These are phyloP conservation scores for Prunus dulcis DNA, from an alignment of 306 rosid genomes.

Conservation along the genomic window DNA sequence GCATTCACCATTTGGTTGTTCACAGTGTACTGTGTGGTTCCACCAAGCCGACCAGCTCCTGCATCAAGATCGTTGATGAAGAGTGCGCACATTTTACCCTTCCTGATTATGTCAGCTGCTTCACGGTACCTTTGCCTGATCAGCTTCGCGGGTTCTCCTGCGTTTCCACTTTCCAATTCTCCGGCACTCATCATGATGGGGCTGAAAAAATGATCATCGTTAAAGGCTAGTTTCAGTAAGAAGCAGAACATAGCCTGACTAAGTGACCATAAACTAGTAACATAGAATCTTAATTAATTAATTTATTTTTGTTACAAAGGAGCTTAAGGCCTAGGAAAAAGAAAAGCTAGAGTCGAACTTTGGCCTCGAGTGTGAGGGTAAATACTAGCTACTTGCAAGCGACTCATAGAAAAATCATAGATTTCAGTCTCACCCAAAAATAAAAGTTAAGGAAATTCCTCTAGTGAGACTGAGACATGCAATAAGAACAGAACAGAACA, in stretches of 20 bases:
- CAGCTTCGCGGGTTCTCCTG: conserved; percentile 97
- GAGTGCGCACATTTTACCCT: conserved; percentile 86
- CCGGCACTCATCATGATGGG: conserved; percentile 99
- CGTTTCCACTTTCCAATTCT: conserved; percentile 95
- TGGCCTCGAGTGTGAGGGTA: no score
- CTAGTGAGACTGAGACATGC: not conserved
- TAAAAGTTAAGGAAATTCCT: not conserved
- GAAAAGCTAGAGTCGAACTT: not conserved
- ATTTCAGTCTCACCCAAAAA: not conserved
- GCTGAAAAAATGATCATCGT: conserved; percentile 30
- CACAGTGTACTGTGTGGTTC: conserved; percentile 96
- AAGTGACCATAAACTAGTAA: not conserved
- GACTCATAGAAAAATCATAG: not conserved
- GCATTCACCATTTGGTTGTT: conserved; percentile 99
- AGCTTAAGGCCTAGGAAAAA: not conserved
- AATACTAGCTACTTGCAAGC: no score
- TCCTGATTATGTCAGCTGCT: conserved; percentile 84
- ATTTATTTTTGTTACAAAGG: not conserved
- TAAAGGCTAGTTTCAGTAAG: conserved; percentile 4
- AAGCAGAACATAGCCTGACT: not conserved
- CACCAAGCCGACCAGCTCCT: conserved; percentile 94
- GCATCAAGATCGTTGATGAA: conserved; percentile 99
- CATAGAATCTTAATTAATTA: not conserved
- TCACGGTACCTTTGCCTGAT: conserved; percentile 94
- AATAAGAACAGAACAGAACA: not conserved